phyloP scores from a whole-genome alignment of 148 eudicot species.

The Agrostemma githago region DNA sequence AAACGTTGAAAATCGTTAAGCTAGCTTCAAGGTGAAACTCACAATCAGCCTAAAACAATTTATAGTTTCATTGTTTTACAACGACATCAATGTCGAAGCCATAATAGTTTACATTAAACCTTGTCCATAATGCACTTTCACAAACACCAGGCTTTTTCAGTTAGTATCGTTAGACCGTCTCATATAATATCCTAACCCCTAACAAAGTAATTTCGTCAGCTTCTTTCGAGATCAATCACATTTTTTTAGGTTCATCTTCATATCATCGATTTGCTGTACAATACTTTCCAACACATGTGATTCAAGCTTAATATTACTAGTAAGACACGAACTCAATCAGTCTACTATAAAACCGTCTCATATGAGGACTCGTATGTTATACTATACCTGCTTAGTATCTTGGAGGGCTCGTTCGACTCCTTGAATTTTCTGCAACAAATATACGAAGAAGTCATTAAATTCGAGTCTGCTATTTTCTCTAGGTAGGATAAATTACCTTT shows the following conservation, averaged over 20 bases:
- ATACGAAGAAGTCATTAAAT: neutral
- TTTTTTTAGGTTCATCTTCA: constrained; percentile 26
- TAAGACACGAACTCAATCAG: neutral
- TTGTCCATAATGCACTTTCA: neutral
- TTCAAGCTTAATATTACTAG: neutral
- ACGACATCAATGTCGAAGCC: no score
- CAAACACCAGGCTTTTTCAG: neutral
- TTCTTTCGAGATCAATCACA: neutral
- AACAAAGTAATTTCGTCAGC: neutral
- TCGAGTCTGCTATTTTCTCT: constrained; percentile 19
- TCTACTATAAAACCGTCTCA: neutral
- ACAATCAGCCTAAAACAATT: no score
- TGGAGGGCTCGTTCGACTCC: constrained; percentile 35
- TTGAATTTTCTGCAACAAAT: constrained; percentile 36
- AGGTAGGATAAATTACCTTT: neutral
- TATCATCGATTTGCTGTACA: constrained; percentile 30
- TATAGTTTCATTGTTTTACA: no score
- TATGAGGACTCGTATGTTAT: neutral
- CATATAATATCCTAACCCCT: neutral
- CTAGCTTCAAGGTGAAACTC: no score
- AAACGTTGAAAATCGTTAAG: no score
- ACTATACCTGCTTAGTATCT: constrained; percentile 37
- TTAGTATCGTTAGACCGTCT: no score
- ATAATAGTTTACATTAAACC: neutral
- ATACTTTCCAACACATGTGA: constrained; percentile 36